A percentile compares a stretch with the other conserved stretches of the same genome.
phyloP scores from a whole-genome alignment of 768 basidiomycete species.

The Suillus americanus region DNA sequence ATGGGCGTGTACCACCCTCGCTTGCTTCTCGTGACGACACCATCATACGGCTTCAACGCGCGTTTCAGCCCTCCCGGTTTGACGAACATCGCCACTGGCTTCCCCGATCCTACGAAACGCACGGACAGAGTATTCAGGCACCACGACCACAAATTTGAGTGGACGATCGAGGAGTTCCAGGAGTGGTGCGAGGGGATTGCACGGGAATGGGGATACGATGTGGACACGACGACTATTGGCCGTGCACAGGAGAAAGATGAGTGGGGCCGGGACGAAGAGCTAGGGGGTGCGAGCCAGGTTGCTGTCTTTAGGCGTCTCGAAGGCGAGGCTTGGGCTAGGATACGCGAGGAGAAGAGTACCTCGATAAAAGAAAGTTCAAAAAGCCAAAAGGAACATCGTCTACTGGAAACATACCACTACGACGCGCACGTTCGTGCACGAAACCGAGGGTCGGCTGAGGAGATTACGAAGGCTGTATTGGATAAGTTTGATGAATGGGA shows the following conservation, averaged over 20 bases:
- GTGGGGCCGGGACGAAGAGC: conserved; percentile 66
- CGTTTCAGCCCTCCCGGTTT: conserved; percentile 63
- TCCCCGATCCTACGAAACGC: conserved; percentile 71
- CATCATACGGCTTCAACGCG: conserved; percentile 80
- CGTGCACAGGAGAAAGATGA: conserved; percentile 57
- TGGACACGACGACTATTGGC: conserved; percentile 61
- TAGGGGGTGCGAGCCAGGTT: conserved; percentile 68
- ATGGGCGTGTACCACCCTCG: conserved; percentile 79
- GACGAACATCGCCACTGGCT: conserved; percentile 44
- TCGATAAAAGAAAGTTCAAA: conserved; percentile 11
- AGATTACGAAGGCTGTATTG: conserved; percentile 51
- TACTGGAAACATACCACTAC: conserved; percentile 51
- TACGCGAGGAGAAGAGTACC: conserved; percentile 30
- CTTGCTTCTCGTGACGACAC: conserved; percentile 78
- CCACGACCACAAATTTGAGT: conserved; percentile 86
- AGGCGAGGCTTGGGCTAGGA: conserved; percentile 26
- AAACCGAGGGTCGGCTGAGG: conserved; percentile 39
- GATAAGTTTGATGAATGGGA: conserved; percentile 54
- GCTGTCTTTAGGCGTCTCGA: conserved; percentile 59
- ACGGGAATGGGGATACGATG: conserved; percentile 69
- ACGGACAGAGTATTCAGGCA: conserved; percentile 79
- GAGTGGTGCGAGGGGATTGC: conserved; percentile 60
- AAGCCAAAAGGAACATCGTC: conserved; percentile 36
- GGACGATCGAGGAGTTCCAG: conserved; percentile 74
- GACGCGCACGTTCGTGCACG: conserved; percentile 47